Evolutionary conservation across 345 rosid species (phyloP), one percentile per base, ranked within the genome.

Genomic region (Ceriops tagal): DNA sequence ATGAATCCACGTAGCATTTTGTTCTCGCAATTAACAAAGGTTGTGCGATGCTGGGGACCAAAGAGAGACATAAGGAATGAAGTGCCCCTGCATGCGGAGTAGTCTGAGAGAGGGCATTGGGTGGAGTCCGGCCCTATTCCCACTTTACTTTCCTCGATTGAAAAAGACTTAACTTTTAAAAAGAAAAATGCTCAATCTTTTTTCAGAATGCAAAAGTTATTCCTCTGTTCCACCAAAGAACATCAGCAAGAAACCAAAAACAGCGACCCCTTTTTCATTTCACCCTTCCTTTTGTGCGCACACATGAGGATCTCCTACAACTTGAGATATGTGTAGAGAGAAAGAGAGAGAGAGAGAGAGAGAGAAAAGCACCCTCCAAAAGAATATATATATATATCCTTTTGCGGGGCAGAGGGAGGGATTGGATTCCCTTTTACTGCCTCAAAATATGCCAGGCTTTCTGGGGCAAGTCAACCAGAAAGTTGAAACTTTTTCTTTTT

Each of bases 401-500:
- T 74, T 76, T 55, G 58, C 3, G 22, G 47, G 39, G 73, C 27
- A 65, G 68, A 53, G 78, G 75, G 68, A 53, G 78, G 75, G 5
- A 43, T 66, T 21, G 59, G 59, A 53, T 53, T 22, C 39, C 51
- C 26, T 74, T 37, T 80, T 57, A 61, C 58, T 73, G 53, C 74
- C 84, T 71, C 75, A 56, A 80, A 83, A 79, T 75, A 80, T 75
- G 83, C 73, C 81, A 80, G 73, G 81, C 92, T 85, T 87, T 85
- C 72, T 80, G 66, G 84, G 79, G 83, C 77, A 83, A 83, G 89
- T 85, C 89, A 87, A 87, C 89, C 30, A 85, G 58, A 85, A 87
- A 87, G 89, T 78, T 81, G 77, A 20, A 47, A 15, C 70, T 73
- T 77, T 53, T 61, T 10, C 19, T 47, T 49, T 49, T 63, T 27